Percentiles rank a stretch among this genome's conserved stretches.
Conservation (phyloP, 768 basidiomycete species). For the Coprinopsis cinerea region DNA sequence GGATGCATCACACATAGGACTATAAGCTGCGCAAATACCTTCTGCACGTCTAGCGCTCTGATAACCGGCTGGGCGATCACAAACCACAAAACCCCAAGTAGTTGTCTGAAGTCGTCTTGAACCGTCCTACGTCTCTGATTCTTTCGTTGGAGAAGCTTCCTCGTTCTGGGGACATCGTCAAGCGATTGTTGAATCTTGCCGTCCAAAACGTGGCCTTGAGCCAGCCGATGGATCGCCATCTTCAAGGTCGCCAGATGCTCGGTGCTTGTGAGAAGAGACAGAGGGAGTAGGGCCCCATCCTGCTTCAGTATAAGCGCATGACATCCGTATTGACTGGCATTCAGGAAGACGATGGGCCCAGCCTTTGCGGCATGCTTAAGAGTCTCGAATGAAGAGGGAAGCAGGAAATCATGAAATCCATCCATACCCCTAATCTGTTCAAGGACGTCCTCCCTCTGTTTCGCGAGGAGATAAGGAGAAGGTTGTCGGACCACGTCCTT, state of each 20-base stretch:
- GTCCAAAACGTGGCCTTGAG: too few relatives aligned
- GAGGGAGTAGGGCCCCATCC: background rate
- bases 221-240: too few relatives aligned
- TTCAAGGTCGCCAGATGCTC: background rate
- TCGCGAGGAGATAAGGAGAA: background rate
- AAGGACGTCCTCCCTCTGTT: background rate
- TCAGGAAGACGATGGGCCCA: background rate
- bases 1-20: background rate
- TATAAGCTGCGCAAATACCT: conserved; percentile 1
- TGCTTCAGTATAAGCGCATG: background rate
- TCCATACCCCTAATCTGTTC: background rate
- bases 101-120: too few relatives aligned
- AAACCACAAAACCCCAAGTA: too few relatives aligned
- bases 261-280: background rate
- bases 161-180: too few relatives aligned
- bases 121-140: too few relatives aligned
- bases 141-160: too few relatives aligned
- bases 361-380: background rate
- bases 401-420: background rate
- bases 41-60: too few relatives aligned
- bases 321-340: background rate
- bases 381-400: background rate
- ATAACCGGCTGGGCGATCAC: too few relatives aligned
- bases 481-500: too few relatives aligned
- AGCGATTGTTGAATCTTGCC: too few relatives aligned